Percentiles rank a stretch among this genome's conserved stretches.
These are phyloP conservation scores for Ophiocytium majus DNA, from an alignment of 352 stramenopile species.

Conservation along the genomic window DNA sequence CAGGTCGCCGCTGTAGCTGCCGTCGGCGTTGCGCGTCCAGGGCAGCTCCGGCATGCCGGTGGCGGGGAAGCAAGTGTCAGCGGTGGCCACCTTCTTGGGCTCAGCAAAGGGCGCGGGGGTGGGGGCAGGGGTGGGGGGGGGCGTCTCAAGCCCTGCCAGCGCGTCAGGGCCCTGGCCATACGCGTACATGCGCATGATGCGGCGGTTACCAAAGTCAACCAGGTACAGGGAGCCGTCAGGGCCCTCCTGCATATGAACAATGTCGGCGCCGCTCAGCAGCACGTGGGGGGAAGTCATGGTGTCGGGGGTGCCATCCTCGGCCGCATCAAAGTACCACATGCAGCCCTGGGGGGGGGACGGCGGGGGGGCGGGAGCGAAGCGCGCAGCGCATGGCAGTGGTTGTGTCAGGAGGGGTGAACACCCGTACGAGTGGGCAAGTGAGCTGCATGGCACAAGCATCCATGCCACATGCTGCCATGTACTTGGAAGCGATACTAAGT, in stretches of 20 bases:
- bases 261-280: not conserved
- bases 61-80: not conserved
- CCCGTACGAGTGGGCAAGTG: too few relatives aligned
- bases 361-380: too few relatives aligned
- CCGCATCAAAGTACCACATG: constrained; percentile 17
- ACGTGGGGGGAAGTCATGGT: not conserved
- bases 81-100: not conserved
- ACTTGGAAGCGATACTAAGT: too few relatives aligned
- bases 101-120: constrained; percentile 14
- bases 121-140: not conserved
- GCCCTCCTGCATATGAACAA: not conserved
- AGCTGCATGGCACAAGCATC: too few relatives aligned
- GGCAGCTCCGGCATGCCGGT: not conserved
- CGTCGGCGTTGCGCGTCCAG: not conserved
- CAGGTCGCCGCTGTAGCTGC: not conserved
- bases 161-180: not conserved
- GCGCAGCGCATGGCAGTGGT: too few relatives aligned
- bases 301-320: not conserved
- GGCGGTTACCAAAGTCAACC: not conserved
- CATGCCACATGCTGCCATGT: too few relatives aligned
- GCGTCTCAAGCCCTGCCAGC: not conserved
- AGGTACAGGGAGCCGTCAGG: constrained; percentile 9
- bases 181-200: constrained; percentile 18
- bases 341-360: too few relatives aligned
- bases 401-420: too few relatives aligned